These are phyloP conservation scores for Exophiala sp. DNA, from an alignment of 2,329 filamentous ascomycete genomes.

Conservation along the genomic window DNA sequence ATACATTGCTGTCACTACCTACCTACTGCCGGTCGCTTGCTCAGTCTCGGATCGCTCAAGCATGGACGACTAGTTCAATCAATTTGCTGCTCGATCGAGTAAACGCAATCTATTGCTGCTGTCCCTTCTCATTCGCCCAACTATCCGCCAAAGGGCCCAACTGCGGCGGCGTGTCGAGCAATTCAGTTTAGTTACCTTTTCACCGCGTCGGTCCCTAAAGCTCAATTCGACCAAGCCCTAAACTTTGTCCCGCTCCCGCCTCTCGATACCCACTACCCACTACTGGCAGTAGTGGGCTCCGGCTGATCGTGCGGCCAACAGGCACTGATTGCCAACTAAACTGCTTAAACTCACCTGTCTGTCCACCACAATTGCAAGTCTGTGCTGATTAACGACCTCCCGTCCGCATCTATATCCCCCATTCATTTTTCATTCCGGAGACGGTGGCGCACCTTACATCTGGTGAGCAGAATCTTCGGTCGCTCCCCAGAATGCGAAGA, in stretches of 20 bases:
- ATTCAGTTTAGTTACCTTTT: not conserved
- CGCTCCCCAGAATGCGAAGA: conserved; percentile 13
- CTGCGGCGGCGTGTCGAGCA: not conserved
- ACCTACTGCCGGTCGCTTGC: not conserved
- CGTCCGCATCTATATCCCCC: conserved; percentile 11
- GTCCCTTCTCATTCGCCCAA: not conserved
- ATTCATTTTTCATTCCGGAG: conserved; percentile 8
- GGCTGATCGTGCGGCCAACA: conserved; percentile 1
- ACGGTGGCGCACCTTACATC: conserved; percentile 10
- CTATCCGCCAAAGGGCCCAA: not conserved
- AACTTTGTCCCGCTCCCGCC: not conserved
- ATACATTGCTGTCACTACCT: not conserved
- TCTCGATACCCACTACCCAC: not conserved
- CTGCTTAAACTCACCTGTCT: conserved; percentile 11
- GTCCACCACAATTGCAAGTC: not conserved
- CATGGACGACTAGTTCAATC: not conserved
- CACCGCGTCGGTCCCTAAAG: not conserved
- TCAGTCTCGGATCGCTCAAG: not conserved
- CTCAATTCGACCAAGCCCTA: not conserved
- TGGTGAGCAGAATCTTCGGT: conserved; percentile 6
- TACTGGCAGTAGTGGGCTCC: not conserved
- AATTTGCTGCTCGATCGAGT: not conserved
- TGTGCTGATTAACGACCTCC: conserved; percentile 13
- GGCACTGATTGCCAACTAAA: not conserved
- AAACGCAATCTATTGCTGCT: not conserved